These are phyloP conservation scores for Actinomucor elegans DNA, from an alignment of 371 early-diverging fungal genomes.

Conservation along the genomic window DNA sequence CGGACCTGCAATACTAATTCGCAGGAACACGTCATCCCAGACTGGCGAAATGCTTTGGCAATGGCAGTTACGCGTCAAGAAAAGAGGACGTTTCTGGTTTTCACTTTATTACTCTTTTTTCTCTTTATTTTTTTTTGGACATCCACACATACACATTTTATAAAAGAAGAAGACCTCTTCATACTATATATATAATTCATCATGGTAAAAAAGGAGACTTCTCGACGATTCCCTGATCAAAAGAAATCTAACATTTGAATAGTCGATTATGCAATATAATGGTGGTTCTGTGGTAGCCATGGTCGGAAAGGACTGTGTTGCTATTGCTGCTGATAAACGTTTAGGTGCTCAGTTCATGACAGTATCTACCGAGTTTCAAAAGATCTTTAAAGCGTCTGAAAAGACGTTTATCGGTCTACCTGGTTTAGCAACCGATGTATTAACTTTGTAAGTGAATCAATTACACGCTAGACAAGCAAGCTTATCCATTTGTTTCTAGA, in stretches of 20 bases:
- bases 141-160: too few relatives aligned
- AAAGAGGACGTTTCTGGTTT: not conserved
- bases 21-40: slow-evolving; percentile 9
- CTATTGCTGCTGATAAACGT: slow-evolving; percentile 96
- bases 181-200: slow-evolving; percentile 10
- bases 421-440: slow-evolving; percentile 97
- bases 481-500: slow-evolving; percentile 50
- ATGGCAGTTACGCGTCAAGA: slow-evolving; percentile 14
- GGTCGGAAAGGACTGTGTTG: slow-evolving; percentile 98
- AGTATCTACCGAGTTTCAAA: slow-evolving; percentile 90
- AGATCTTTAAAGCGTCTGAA: slow-evolving; percentile 89
- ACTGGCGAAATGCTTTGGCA: not conserved
- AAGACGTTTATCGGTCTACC: slow-evolving; percentile 90
- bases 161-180: too few relatives aligned
- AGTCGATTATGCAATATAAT: slow-evolving; percentile 90
- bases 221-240: not conserved
- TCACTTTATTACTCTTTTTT: not conserved
- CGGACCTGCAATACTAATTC: not conserved
- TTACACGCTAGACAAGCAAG: not conserved
- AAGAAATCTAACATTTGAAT: not conserved
- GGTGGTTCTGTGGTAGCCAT: slow-evolving; percentile 98
- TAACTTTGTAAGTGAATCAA: slow-evolving; percentile 80
- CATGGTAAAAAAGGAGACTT: not conserved
- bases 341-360: slow-evolving; percentile 94
- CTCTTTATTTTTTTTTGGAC: not conserved